phyloP scores from a whole-genome alignment of 164 flowering plant genomes.

The Berberis vulgaris region DNA sequence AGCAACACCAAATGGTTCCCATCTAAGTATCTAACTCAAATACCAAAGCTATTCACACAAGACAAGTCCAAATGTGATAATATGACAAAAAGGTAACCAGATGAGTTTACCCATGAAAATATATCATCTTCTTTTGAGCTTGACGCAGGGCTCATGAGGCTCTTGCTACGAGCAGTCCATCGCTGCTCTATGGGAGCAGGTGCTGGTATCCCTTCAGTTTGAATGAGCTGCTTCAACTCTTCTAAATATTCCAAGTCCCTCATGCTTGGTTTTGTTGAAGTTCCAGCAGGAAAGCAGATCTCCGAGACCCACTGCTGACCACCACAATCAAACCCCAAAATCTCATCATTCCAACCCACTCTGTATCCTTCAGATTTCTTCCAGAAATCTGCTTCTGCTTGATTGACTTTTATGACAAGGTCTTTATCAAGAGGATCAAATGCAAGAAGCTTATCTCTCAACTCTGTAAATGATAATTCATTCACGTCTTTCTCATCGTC shows the following conservation, averaged over 20 bases:
- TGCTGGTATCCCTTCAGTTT: slow-evolving; percentile 75
- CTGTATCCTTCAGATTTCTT: slow-evolving; percentile 91
- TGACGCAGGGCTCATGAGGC: slow-evolving; percentile 94
- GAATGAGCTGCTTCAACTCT: slow-evolving; percentile 69
- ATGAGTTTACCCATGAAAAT: slow-evolving; percentile 82
- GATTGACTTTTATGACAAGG: slow-evolving; percentile 67
- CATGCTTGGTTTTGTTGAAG: slow-evolving; percentile 74
- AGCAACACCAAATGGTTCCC: too few species aligned
- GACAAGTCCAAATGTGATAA: background rate
- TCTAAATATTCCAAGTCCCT: slow-evolving; percentile 85
- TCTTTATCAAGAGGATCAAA: slow-evolving; percentile 90
- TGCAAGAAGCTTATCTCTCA: slow-evolving; percentile 89
- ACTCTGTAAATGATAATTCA: slow-evolving; percentile 80
- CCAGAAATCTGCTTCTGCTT: slow-evolving; percentile 99
- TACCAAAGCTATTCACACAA: background rate
- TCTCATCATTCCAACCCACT: slow-evolving; percentile 99
- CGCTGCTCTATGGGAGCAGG: slow-evolving; percentile 99
- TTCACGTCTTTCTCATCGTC: slow-evolving; percentile 41
- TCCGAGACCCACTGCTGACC: slow-evolving; percentile 99
- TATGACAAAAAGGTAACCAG: background rate
- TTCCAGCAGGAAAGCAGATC: slow-evolving; percentile 90
- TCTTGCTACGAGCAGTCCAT: slow-evolving; percentile 83
- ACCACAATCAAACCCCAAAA: slow-evolving; percentile 97
- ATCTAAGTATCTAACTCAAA: too few species aligned
- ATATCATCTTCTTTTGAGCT: slow-evolving; percentile 66